A percentile compares a stretch with the other conserved stretches of the same genome.
Conservation (phyloP, 1,139 yeast genomes). For the Sugiyamaella paludigena region DNA sequence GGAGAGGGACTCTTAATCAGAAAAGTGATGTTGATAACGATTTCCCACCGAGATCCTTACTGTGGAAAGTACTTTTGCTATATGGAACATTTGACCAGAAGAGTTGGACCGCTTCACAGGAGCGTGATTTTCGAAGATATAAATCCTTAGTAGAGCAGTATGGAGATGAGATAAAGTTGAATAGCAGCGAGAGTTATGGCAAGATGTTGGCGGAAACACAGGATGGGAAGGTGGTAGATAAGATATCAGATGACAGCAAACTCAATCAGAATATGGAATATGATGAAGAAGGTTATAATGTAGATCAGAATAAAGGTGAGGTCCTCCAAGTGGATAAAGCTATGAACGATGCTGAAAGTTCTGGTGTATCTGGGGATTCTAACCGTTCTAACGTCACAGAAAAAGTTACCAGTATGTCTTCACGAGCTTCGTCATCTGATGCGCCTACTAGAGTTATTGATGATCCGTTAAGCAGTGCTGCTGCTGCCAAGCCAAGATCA, state of each 20-base stretch:
- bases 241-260: not conserved
- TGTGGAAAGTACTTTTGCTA: conserved; percentile 31
- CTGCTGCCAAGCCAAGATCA: conserved; percentile 1
- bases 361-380: not conserved
- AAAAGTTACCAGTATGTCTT: not conserved
- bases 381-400: not conserved
- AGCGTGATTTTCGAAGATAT: conserved; percentile 19
- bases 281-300: too few species aligned
- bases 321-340: too few species aligned
- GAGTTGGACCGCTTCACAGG: conserved; percentile 24
- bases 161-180: conserved; percentile 6
- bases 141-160: conserved; percentile 13
- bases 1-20: conserved; percentile 17
- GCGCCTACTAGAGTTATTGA: conserved; percentile 6
- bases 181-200: not conserved
- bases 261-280: not conserved
- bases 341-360: not conserved
- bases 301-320: not conserved
- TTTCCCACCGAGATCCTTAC: conserved; percentile 26
- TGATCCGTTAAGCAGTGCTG: conserved; percentile 14
- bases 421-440: not conserved
- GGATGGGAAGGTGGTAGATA: conserved; percentile 2
- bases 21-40: conserved; percentile 6
- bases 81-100: conserved; percentile 25
- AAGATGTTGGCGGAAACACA: not conserved